Base-by-base conservation (phyloP, 1,284 basidiomycete species). In the Cronartium quercuum region DNA sequence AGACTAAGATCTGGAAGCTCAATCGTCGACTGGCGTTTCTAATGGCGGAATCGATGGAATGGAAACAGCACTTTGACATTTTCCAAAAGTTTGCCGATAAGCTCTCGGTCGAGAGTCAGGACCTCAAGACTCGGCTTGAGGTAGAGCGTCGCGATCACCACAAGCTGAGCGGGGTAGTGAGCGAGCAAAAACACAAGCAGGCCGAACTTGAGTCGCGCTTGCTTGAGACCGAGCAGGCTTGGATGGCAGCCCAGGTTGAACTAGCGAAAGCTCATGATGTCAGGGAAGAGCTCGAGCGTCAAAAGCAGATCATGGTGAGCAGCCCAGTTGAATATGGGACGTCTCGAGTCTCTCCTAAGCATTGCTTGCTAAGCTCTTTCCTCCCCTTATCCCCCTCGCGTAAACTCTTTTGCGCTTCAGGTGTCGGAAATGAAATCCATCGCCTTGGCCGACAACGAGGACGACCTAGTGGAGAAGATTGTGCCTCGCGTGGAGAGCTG, bases 111-210 rank as follows among this genome's bases (percentile, higher is more conserved):
- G 79, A 80, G 70, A 57, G 71, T 3, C 40, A 34, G 9, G 73
- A 76, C 15, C 63, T 80, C 9, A 77, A 78, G 75, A 76, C 76
- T 3, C 76, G 77, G 12, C 63, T 80, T 0, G 79, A 79, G 41
- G 58, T 55, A 57, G 79, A 80, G 62, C 68, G 77, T 2, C 70
- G 77, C 35, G 77, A 79, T 62, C 76, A 77, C 2, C 61, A 55
- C 9, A 76, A 77, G 5, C 55, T 80, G 34, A 76, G 71, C 1
- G 69, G 73, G 1, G 74, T 77, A 37, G 77, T 76, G 4, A 60
- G 68, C 6, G 77, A 79, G 42, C 62, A 66, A 9, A 76, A 78
- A 3, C 65, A 64, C 10, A 68, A 74, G 41, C 77, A 78, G 57
- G 76, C 76, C 74, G 77, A 79, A 24, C 38, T 76, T 10, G 58